These are phyloP conservation scores for Bjerkandera adusta DNA, from an alignment of 1,284 basidiomycete genomes.

Conservation along the genomic window DNA sequence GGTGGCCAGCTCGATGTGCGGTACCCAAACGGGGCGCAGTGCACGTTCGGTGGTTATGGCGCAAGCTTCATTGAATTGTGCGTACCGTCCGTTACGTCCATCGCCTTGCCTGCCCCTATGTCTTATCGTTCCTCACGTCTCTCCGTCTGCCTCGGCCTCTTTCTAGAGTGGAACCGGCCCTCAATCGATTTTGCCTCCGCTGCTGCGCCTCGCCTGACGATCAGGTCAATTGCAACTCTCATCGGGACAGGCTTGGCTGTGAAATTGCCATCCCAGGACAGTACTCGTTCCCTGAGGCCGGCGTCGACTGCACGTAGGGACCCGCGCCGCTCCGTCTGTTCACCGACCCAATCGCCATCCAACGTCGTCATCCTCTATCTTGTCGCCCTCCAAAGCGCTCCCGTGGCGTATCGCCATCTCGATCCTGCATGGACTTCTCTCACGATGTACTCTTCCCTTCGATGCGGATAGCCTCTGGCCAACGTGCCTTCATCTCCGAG, in stretches of 20 bases:
- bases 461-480: too few species aligned
- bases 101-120: not conserved
- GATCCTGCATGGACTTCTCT: too few species aligned
- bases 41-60: constrained; percentile 46
- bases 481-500: too few species aligned
- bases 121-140: constrained; percentile 3
- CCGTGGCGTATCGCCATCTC: too few species aligned
- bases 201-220: constrained; percentile 43
- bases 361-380: too few species aligned
- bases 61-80: constrained; percentile 53
- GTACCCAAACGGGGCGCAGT: constrained; percentile 51
- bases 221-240: constrained; percentile 50
- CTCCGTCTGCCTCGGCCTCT: not conserved
- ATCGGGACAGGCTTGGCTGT: constrained; percentile 45
- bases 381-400: too few species aligned
- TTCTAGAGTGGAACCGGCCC: constrained; percentile 43
- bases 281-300: constrained; percentile 40
- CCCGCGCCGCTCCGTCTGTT: too few species aligned
- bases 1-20: constrained; percentile 51
- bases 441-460: too few species aligned
- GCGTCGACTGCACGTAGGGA: constrained; percentile 37
- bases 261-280: constrained; percentile 40
- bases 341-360: too few species aligned
- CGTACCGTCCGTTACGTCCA: constrained; percentile 19
- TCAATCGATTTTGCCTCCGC: constrained; percentile 46